Base-by-base conservation (phyloP, 1,139 yeast species). In the Candida labiduridarum region DNA sequence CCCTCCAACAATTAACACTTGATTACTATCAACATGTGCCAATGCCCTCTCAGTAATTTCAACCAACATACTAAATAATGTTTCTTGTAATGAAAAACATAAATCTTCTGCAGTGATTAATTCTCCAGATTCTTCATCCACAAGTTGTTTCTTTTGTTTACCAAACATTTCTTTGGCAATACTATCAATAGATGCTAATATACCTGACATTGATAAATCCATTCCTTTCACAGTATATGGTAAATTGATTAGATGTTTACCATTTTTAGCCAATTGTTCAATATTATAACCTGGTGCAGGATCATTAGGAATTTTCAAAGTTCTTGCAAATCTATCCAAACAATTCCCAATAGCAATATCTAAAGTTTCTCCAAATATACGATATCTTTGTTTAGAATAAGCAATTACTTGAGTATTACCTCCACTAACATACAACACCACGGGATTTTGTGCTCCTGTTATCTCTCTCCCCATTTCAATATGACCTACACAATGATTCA, bases 401-500 rank as follows among this genome's bases (percentile, higher is more conserved):
- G 99, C 99, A 67, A 94, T 95, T 33, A 95, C 96, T 67, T 94
- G 99, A 4, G 99, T 95, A 67, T 94, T 94, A 41, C 99, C 99
- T 25, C 99, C 99, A 66, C 97, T 89, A 4, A 94, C 99, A 61
- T 94, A 94, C 47, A 94, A 75, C 12, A 94, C 99, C 46, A 94
- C 98, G 0, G 99, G 99, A 62, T 95, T 92, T 25, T 79, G 79
- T 0, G 99, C 98, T 4, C 96, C 96, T 0, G 99, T 94, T 61
- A 94, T 92, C 63, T 94, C 99, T 55, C 99, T 74, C 3, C 99
- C 99, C 99, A 94, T 94, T 65, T 95, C 99, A 52, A 94, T 94
- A 67, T 94, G 99, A 0, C 99, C 99, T 25, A 94, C 84, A 69
- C 99, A 94, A 67, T 94, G 99, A 61, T 94, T 95, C 0, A 95